These are phyloP conservation scores for Ceriops tagal DNA, from an alignment of 345 rosid species.

Conservation along the genomic window DNA sequence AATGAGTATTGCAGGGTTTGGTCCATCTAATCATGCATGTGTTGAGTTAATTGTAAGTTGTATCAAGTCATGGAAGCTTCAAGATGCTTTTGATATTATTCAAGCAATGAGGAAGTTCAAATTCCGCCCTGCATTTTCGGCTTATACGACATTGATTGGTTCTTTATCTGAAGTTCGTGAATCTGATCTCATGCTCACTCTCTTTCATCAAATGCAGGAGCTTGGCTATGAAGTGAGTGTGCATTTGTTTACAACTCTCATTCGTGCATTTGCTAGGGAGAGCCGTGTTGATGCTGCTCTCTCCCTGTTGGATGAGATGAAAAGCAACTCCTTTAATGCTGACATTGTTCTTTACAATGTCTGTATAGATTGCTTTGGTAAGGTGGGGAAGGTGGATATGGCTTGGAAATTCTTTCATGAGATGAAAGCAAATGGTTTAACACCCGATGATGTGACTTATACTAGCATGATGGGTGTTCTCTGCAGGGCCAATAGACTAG, in stretches of 20 bases:
- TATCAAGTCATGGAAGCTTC: slow-evolving; percentile 56
- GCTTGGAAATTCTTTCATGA: slow-evolving; percentile 98
- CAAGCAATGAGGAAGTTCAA: slow-evolving; percentile 87
- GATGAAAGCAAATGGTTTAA: slow-evolving; percentile 59
- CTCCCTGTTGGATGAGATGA: slow-evolving; percentile 87
- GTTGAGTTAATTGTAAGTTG: slow-evolving; percentile 60
- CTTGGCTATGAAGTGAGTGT: slow-evolving; percentile 83
- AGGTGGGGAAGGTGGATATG: slow-evolving; percentile 86
- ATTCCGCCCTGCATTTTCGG: slow-evolving; percentile 88
- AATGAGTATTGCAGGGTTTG: slow-evolving; percentile 84
- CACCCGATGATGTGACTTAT: slow-evolving; percentile 89
- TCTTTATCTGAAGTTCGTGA: slow-evolving; percentile 57
- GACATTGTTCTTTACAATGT: slow-evolving; percentile 92
- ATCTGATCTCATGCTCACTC: slow-evolving; percentile 68
- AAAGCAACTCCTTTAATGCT: slow-evolving; percentile 64
- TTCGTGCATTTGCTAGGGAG: slow-evolving; percentile 74
- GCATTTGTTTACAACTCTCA: slow-evolving; percentile 80
- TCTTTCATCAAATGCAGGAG: slow-evolving; percentile 93
- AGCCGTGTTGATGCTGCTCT: slow-evolving; percentile 83
- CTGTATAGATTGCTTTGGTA: slow-evolving; percentile 91
- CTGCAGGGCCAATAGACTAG: slow-evolving; percentile 71
- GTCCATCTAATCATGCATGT: slow-evolving; percentile 51
- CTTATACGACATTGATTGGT: slow-evolving; percentile 85
- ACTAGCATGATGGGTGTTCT: slow-evolving; percentile 90
- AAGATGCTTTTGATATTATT: slow-evolving; percentile 68